These are phyloP conservation scores for Phlegmacium glaucopus DNA, from an alignment of 768 basidiomycete species.

Conservation along the genomic window DNA sequence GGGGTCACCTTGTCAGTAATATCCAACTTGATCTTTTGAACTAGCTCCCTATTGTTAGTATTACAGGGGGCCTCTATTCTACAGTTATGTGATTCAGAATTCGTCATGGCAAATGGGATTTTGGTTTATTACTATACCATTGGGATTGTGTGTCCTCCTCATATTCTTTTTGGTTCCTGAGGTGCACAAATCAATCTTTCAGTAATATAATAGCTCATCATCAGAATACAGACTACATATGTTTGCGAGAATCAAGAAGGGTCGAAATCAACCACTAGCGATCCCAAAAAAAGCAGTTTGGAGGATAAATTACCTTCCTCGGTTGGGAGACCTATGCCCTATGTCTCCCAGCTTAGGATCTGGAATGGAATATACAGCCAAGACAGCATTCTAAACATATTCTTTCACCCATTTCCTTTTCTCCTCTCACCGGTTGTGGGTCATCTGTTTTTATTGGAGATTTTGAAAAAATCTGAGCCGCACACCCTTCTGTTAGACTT, in stretches of 20 bases:
- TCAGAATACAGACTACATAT: slow-evolving; percentile 30
- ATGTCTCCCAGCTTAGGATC: slow-evolving; percentile 31
- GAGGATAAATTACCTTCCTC: slow-evolving; percentile 13
- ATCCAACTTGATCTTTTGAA: not conserved
- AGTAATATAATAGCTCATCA: not conserved
- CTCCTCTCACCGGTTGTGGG: slow-evolving; percentile 39
- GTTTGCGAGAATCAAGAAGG: slow-evolving; percentile 9
- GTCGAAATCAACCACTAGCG: not conserved
- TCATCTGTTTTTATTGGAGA: too few species aligned
- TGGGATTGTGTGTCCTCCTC: slow-evolving; percentile 32
- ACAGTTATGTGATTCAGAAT: slow-evolving; percentile 43
- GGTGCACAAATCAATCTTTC: slow-evolving; percentile 16
- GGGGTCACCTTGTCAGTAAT: slow-evolving; percentile 36
- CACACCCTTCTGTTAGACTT: too few species aligned
- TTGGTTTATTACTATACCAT: slow-evolving; percentile 43
- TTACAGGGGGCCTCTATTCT: slow-evolving; percentile 40
- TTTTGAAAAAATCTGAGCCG: too few species aligned
- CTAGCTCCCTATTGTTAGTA: too few species aligned
- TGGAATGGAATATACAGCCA: slow-evolving; percentile 36
- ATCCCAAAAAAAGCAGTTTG: slow-evolving; percentile 13
- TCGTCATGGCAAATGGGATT: slow-evolving; percentile 42
- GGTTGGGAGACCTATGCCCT: slow-evolving; percentile 14
- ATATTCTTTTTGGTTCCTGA: slow-evolving; percentile 44
- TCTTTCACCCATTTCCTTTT: slow-evolving; percentile 41
- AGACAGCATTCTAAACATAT: slow-evolving; percentile 31